phyloP scores from a whole-genome alignment of 148 eudicot genomes.

The Vaccinium vitisidaea region DNA sequence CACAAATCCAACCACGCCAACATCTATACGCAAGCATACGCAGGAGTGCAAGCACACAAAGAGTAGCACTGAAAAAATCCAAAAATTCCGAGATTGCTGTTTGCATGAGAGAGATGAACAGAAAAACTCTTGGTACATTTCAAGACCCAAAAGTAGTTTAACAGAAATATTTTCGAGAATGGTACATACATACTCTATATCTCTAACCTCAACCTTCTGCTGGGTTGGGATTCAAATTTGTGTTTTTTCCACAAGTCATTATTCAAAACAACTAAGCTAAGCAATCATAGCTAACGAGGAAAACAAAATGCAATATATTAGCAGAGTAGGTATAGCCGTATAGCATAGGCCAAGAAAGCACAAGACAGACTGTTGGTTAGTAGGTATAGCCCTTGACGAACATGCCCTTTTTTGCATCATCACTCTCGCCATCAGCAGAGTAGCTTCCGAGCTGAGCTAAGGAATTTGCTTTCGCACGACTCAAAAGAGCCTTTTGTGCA shows the following conservation, averaged over 20 bases:
- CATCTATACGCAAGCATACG: no score
- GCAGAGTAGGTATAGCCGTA: conserved; percentile 10
- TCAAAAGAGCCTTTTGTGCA: conserved; percentile 70
- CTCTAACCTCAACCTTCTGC: background rate
- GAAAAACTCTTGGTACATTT: conserved; percentile 3
- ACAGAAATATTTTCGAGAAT: background rate
- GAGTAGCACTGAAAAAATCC: background rate
- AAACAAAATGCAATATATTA: background rate
- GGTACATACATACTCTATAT: background rate
- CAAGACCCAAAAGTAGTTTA: background rate
- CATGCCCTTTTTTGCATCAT: conserved; percentile 92
- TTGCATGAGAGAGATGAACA: background rate
- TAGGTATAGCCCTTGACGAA: conserved; percentile 94
- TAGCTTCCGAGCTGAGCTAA: conserved; percentile 88
- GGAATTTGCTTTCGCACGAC: conserved; percentile 92
- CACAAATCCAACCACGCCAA: background rate
- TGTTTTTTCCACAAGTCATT: conserved; percentile 4
- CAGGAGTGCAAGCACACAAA: background rate
- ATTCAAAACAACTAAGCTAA: background rate
- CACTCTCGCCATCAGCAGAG: conserved; percentile 76
- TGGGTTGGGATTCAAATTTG: background rate
- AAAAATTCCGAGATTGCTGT: background rate
- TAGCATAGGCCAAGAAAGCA: background rate
- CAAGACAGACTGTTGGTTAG: conserved; percentile 24
- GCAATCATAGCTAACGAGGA: conserved; percentile 12